Evolutionary conservation across 768 basidiomycete species (phyloP), one percentile per base, ranked within the genome.

Genomic region (Punctularia strigosozonata): DNA sequence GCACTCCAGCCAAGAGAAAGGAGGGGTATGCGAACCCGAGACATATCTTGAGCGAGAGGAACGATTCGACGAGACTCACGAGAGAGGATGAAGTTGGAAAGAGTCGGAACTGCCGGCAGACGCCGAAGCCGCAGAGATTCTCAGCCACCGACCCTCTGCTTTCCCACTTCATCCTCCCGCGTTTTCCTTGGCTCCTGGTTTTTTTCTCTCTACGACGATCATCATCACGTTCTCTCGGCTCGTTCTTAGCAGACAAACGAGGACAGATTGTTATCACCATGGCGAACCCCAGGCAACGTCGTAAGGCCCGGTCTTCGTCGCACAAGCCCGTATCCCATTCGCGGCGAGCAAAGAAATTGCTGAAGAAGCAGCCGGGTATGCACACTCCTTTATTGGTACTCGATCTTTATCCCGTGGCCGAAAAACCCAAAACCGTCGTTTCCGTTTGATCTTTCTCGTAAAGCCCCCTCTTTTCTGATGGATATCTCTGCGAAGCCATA

Each of bases 281-380:
- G 92, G 89, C 80, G 40, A 97, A 95, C 58, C 92, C 92, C 47
- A 77, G 92, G 40, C 94, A 98, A 60, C 73, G 91, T 44, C 74
- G 79, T 50, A 98, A 97, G 64, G 58, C 72, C 17, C 77, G 81
- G 31, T 91, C 90, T 19, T 75, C 77, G 14, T 65, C 75, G n/a
- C 70, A 88, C 57, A 77, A 65, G 46, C 62, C 80, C 17, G 71
- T 87, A 37, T 77, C 77, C 25, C 85, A 85, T 44, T 80, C 86
- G 10, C 70, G 65, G 35, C 71, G 78, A 51, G 78, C 85, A 37
- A 78, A 87, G 54, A 76, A 73, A 45, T 76, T 80, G 45, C 60
- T 80, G 42, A 82, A 80, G 59, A 90, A 89, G 62, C 80, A 71
- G 48, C 81, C 80, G 48, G 68, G 84, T 85, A 56, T 52, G 75